phyloP scores from a whole-genome alignment of 768 basidiomycete genomes.

The Infundibulicybe gibba region DNA sequence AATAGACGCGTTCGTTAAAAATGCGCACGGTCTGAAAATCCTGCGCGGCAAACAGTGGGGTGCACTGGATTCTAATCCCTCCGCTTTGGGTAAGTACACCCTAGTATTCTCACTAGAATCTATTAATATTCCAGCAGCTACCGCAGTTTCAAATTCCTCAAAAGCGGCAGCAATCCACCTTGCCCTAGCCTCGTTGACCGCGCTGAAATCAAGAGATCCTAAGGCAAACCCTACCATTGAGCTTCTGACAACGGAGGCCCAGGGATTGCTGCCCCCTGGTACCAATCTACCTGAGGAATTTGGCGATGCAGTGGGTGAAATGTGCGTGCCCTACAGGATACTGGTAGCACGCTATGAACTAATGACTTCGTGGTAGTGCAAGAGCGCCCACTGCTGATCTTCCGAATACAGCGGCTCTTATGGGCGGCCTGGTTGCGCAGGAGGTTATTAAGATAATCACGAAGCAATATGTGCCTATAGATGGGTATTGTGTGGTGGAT shows the following conservation, averaged over 20 bases:
- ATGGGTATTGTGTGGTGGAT: conserved; percentile 83
- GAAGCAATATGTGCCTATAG: conserved; percentile 89
- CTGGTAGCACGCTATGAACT: conserved; percentile 4
- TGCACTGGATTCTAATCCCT: conserved; percentile 44
- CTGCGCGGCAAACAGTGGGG: conserved; percentile 65
- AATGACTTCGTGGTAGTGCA: conserved; percentile 41
- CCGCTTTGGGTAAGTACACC: conserved; percentile 40
- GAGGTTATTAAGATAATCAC: conserved; percentile 98
- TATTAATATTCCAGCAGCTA: conserved; percentile 25
- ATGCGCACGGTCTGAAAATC: conserved; percentile 69
- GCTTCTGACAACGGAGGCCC: conserved; percentile 48
- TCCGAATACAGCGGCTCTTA: conserved; percentile 89
- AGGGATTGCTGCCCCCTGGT: conserved; percentile 44
- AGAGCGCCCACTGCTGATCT: conserved; percentile 82
- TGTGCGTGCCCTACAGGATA: conserved; percentile 47
- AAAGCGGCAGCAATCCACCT: conserved; percentile 69
- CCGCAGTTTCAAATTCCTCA: conserved; percentile 35
- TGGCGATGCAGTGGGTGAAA: conserved; percentile 65
- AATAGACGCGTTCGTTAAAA: conserved; percentile 75
- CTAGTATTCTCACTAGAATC: conserved; percentile 4
- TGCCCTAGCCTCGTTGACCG: conserved; percentile 60
- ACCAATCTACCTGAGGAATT: conserved; percentile 52
- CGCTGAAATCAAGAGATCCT: conserved; percentile 22
- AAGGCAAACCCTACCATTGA: conserved; percentile 41
- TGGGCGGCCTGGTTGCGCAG: conserved; percentile 93